phyloP scores from a whole-genome alignment of 1,284 basidiomycete genomes.

The Porodaedalea pini region DNA sequence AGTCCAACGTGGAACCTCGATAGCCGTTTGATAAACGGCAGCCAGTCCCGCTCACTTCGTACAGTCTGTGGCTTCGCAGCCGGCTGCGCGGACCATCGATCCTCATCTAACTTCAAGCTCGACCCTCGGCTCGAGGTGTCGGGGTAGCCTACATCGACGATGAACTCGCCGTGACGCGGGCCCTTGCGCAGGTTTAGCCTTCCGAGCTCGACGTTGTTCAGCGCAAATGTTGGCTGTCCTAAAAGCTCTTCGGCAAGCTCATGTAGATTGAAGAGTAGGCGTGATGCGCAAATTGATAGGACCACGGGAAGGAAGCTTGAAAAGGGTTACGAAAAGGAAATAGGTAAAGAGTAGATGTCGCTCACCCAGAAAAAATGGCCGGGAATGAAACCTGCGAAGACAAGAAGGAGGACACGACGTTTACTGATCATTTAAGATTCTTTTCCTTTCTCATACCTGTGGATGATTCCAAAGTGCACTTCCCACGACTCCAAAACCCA shows the following conservation, averaged over 20 bases:
- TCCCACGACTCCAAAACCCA: constrained; percentile 16
- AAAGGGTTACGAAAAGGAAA: not conserved
- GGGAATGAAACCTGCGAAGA: constrained; percentile 10
- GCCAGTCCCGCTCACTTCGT: not conserved
- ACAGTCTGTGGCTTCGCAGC: not conserved
- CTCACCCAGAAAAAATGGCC: constrained; percentile 14
- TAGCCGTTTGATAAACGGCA: constrained; percentile 6
- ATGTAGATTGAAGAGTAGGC: constrained; percentile 17
- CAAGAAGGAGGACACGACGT: not conserved
- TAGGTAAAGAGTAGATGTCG: too few relatives aligned
- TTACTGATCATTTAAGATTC: not conserved
- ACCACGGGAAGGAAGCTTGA: constrained; percentile 13
- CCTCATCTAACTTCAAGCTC: not conserved
- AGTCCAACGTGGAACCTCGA: constrained; percentile 6
- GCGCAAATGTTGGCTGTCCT: constrained; percentile 13
- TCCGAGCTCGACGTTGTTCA: constrained; percentile 17
- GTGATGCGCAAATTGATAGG: constrained; percentile 15
- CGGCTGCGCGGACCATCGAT: not conserved
- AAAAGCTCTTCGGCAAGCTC: constrained; percentile 15
- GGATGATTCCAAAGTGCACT: constrained; percentile 15
- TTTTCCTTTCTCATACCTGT: not conserved
- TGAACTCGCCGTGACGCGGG: constrained; percentile 11
- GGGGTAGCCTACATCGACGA: constrained; percentile 1
- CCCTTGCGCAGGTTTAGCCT: constrained; percentile 15
- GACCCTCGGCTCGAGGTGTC: too few relatives aligned